These are phyloP conservation scores for Periconia digitata DNA, from an alignment of 2,329 filamentous ascomycete genomes.

Conservation along the genomic window DNA sequence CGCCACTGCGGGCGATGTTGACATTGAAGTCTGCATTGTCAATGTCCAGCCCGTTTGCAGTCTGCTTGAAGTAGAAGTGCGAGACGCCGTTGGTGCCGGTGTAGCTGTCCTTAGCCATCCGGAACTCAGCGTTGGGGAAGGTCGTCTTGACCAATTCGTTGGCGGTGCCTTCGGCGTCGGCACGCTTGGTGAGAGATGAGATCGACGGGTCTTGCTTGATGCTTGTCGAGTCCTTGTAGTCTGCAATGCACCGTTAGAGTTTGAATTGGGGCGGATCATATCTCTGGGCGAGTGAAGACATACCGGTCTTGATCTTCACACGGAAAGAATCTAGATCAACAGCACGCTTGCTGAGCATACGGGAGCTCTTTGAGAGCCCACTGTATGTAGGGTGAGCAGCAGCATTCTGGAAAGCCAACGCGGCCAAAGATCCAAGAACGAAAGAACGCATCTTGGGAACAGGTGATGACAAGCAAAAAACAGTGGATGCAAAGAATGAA, in stretches of 20 bases:
- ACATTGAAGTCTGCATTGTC: conserved; percentile 62
- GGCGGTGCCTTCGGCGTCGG: conserved; percentile 33
- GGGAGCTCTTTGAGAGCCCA: conserved; percentile 10
- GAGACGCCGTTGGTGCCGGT: conserved; percentile 57
- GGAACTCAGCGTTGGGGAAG: conserved; percentile 48
- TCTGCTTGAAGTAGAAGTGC: conserved; percentile 64
- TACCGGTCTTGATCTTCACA: conserved; percentile 23
- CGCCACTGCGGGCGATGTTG: conserved; percentile 55
- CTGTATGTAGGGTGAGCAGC: conserved; percentile 23
- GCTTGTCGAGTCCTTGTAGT: conserved; percentile 21
- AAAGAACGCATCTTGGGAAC: conserved; percentile 34
- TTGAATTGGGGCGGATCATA: background rate
- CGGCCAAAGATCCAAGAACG: conserved; percentile 31
- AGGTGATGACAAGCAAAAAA: background rate
- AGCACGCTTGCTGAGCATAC: conserved; percentile 20
- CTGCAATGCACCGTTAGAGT: background rate
- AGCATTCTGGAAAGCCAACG: conserved; percentile 23
- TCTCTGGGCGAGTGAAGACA: background rate
- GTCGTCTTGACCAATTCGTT: conserved; percentile 36
- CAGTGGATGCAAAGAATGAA: background rate
- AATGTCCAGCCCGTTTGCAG: conserved; percentile 59
- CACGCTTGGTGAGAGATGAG: conserved; percentile 21
- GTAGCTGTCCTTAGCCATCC: conserved; percentile 57
- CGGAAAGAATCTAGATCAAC: conserved; percentile 38
- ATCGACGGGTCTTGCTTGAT: conserved; percentile 22